A percentile compares a stretch with the other conserved stretches of the same genome.
Conservation (phyloP, 306 rosid species). For the Chamaecrista fasciculata region DNA sequence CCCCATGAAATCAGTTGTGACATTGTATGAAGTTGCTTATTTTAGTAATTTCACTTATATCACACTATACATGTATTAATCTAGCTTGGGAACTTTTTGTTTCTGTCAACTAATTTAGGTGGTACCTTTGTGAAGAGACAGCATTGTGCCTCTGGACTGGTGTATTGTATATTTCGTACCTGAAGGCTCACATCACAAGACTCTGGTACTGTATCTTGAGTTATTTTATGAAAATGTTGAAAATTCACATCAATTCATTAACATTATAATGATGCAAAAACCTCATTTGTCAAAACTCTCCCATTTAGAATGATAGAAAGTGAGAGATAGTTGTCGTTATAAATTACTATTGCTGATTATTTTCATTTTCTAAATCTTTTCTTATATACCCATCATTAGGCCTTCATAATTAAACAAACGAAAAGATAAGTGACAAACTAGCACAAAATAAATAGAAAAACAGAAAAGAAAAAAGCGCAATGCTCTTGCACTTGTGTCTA, state of each 20-base stretch:
- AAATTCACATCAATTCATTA: not conserved
- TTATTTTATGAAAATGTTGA: constrained; percentile 29
- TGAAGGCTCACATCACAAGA: constrained; percentile 60
- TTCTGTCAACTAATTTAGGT: constrained; percentile 54
- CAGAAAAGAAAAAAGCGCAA: not conserved
- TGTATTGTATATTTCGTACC: constrained; percentile 66
- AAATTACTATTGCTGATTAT: not conserved
- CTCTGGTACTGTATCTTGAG: constrained; percentile 66
- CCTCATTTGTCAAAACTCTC: constrained; percentile 12
- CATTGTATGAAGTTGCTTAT: constrained; percentile 13
- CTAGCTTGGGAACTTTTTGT: constrained; percentile 20
- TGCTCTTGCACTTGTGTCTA: constrained; percentile 15
- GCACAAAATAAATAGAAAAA: not conserved
- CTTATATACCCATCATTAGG: constrained; percentile 7
- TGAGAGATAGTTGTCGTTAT: not conserved
- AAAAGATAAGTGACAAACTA: not conserved
- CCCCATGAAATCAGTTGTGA: constrained; percentile 22
- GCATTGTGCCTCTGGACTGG: constrained; percentile 92
- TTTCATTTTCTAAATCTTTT: not conserved
- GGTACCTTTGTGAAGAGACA: constrained; percentile 92
- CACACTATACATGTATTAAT: not conserved
- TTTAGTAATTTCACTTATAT: constrained; percentile 5
- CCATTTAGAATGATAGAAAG: not conserved
- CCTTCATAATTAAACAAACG: not conserved
- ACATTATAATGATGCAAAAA: constrained; percentile 14